Evolutionary conservation across 441 rosid species (phyloP).

Genomic region (Gossypium gossypioides): DNA sequence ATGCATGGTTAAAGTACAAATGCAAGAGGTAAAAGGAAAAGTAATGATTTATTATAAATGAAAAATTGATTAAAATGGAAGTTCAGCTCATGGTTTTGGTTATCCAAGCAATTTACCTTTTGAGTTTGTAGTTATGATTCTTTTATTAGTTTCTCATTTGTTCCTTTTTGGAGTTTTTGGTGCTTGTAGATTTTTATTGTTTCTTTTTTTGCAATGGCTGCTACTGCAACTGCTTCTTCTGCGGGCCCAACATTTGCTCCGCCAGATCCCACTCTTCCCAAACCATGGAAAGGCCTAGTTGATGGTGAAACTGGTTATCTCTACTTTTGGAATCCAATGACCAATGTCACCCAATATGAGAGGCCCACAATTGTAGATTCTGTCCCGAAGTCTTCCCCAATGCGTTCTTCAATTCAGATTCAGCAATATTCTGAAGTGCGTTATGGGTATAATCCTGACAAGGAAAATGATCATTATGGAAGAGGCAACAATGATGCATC

Average conservation of each 20-base stretch:
- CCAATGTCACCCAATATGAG: slow-evolving; percentile 67
- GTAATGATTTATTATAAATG: not conserved
- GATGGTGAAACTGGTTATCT: slow-evolving; percentile 70
- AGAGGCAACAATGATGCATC: slow-evolving; percentile 28
- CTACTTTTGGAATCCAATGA: slow-evolving; percentile 71
- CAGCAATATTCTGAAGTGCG: slow-evolving; percentile 31
- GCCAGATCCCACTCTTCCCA: slow-evolving; percentile 61
- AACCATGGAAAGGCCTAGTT: slow-evolving; percentile 71
- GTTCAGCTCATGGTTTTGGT: not conserved
- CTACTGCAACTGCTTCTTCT: slow-evolving; percentile 36
- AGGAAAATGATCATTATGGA: slow-evolving; percentile 35
- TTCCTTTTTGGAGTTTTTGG: not conserved
- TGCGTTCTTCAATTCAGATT: slow-evolving; percentile 44
- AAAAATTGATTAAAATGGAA: not conserved
- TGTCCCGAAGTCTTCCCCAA: slow-evolving; percentile 25
- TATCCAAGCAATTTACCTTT: not conserved
- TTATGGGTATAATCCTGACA: slow-evolving; percentile 32
- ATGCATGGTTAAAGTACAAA: not conserved
- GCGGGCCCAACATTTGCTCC: slow-evolving; percentile 58
- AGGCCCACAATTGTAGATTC: slow-evolving; percentile 29
- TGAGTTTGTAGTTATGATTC: not conserved
- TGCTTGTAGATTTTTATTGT: slow-evolving; percentile 2
- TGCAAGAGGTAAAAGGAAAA: not conserved
- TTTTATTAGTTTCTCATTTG: not conserved
- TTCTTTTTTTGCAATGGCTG: slow-evolving; percentile 35